These are phyloP conservation scores for Trichosporon faecale DNA, from an alignment of 1,284 basidiomycete genomes.

Conservation along the genomic window DNA sequence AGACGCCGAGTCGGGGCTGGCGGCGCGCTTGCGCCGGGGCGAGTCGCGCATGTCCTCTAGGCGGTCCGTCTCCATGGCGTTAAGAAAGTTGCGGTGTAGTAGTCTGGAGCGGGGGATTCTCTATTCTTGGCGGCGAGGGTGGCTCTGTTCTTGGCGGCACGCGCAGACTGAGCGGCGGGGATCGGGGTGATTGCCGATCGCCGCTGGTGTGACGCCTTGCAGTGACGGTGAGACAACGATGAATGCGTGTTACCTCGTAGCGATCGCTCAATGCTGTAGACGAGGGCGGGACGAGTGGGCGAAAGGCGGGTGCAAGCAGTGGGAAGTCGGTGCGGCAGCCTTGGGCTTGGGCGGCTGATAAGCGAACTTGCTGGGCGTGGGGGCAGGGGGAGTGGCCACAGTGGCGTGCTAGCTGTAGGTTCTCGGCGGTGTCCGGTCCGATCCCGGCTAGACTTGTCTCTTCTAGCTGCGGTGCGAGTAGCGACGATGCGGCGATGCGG, in stretches of 20 bases:
- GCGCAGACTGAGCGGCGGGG: too few relatives aligned
- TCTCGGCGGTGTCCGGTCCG: not conserved
- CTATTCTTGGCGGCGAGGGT: too few relatives aligned
- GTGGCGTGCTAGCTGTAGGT: not conserved
- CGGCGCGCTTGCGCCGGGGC: not conserved
- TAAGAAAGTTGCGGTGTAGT: not conserved
- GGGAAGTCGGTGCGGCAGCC: too few relatives aligned
- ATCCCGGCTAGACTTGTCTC: too few relatives aligned
- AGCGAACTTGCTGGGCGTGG: not conserved
- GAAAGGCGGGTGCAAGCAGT: not conserved
- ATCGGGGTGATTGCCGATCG: not conserved
- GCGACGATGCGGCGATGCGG: not conserved
- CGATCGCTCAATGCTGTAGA: not conserved
- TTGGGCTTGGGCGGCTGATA: not conserved
- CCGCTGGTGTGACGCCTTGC: not conserved
- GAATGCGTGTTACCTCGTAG: not conserved
- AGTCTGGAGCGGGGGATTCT: not conserved
- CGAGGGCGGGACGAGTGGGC: not conserved
- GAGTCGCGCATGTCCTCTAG: not conserved
- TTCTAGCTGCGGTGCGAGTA: not conserved
- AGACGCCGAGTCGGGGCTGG: not conserved
- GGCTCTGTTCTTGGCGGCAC: not conserved
- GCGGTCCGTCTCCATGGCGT: not conserved
- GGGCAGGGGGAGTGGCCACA: not conserved
- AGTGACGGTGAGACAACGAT: too few relatives aligned